These are phyloP conservation scores for Hericium rajendrae DNA, from an alignment of 768 basidiomycete genomes.

Conservation along the genomic window DNA sequence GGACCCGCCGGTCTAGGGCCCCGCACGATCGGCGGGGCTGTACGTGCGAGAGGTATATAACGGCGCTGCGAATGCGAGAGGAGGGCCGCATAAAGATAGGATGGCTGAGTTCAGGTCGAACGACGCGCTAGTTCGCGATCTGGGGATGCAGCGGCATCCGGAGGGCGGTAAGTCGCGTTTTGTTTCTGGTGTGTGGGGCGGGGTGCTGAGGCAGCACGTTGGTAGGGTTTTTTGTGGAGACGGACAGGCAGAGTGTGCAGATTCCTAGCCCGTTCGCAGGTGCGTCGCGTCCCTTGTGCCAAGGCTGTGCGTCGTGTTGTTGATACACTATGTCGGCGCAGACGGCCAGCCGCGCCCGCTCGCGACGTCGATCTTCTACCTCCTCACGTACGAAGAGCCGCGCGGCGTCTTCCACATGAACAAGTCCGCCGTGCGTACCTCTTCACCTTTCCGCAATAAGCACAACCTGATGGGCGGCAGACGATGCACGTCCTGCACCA, in stretches of 20 bases:
- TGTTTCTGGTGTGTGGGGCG: background rate
- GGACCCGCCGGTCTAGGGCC: too few species aligned
- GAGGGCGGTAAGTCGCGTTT: conserved; percentile 16
- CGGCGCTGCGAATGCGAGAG: too few species aligned
- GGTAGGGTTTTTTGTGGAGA: conserved; percentile 28
- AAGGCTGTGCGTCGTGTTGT: background rate
- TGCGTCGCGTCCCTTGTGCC: conserved; percentile 2
- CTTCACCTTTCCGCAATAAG: background rate
- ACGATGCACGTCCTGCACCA: conserved; percentile 44
- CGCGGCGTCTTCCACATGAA: conserved; percentile 36
- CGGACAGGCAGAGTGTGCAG: conserved; percentile 20
- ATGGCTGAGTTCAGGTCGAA: conserved; percentile 6
- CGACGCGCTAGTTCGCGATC: conserved; percentile 17
- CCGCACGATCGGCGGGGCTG: too few species aligned
- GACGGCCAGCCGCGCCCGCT: conserved; percentile 24
- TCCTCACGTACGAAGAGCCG: conserved; percentile 32
- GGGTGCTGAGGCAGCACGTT: background rate
- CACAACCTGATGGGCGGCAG: conserved; percentile 22
- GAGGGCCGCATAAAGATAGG: too few species aligned
- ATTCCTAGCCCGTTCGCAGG: conserved; percentile 27
- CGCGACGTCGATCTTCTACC: conserved; percentile 39
- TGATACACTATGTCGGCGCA: conserved; percentile 1
- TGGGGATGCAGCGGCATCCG: conserved; percentile 21
- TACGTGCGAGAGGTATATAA: too few species aligned
- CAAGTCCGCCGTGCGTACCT: conserved; percentile 32